Evolutionary conservation across 441 rosid genomes (phyloP).

Genomic region (Eutrema salsugineum): DNA sequence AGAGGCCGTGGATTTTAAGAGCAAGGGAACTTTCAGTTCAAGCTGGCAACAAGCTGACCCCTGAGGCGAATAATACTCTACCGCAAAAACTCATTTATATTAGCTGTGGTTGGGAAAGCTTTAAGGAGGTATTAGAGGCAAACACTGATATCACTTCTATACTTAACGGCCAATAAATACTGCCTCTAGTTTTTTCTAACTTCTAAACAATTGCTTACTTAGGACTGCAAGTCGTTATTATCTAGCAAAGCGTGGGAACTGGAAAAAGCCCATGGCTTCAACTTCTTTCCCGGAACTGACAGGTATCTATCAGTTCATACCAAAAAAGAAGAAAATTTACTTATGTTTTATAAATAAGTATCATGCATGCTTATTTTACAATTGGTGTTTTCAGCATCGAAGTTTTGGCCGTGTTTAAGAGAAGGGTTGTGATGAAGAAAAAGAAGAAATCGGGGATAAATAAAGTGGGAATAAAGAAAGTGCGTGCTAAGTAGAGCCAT

Average conservation of each 20-base stretch:
- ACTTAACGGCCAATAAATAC: background rate
- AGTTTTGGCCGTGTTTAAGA: constrained; percentile 79
- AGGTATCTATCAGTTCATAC: constrained; percentile 40
- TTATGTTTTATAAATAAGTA: background rate
- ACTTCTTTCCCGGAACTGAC: constrained; percentile 93
- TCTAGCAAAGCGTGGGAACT: constrained; percentile 67
- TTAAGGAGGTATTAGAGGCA: constrained; percentile 62
- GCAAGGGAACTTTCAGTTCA: constrained; percentile 72
- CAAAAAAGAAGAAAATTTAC: background rate
- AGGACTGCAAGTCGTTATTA: constrained; percentile 84
- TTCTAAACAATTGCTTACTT: constrained; percentile 25
- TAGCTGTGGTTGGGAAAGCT: constrained; percentile 98
- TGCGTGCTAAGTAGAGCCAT: constrained; percentile 24
- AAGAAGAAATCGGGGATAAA: constrained; percentile 63
- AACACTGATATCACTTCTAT: constrained; percentile 7
- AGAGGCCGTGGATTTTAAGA: constrained; percentile 95
- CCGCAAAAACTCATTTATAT: constrained; percentile 90
- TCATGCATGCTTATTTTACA: constrained; percentile 13
- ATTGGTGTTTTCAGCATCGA: constrained; percentile 66
- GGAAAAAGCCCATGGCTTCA: constrained; percentile 88
- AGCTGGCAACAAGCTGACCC: constrained; percentile 46
- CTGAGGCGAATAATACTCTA: constrained; percentile 42
- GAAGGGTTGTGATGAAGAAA: constrained; percentile 53
- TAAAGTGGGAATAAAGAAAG: constrained; percentile 46
- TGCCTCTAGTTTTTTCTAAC: background rate